phyloP scores from a whole-genome alignment of 441 rosid genomes.

The Rhodomyrtus psidioides region DNA sequence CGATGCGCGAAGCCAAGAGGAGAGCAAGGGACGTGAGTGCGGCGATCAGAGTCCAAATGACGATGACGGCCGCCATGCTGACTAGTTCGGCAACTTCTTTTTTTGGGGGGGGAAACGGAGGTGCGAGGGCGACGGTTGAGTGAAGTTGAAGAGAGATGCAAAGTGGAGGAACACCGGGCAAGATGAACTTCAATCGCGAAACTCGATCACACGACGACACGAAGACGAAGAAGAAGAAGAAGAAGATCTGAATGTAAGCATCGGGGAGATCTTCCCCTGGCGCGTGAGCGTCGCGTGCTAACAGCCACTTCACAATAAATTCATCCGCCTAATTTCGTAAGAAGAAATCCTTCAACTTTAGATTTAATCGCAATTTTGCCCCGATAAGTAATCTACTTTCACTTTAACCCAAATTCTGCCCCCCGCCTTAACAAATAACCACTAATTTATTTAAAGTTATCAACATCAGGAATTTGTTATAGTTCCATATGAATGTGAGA shows the following conservation, averaged over 20 bases:
- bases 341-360: not conserved
- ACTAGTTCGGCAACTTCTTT: not conserved
- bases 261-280: not conserved
- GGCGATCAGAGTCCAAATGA: conserved; percentile 9
- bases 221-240: not conserved
- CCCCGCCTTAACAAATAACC: not conserved
- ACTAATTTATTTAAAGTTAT: not conserved
- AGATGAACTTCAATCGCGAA: not conserved
- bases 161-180: not conserved
- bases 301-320: not conserved
- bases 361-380: too few species aligned
- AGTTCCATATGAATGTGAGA: too few species aligned
- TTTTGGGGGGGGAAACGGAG: not conserved
- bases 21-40: conserved; percentile 22
- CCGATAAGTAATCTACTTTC: too few species aligned
- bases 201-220: not conserved
- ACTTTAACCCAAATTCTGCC: too few species aligned
- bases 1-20: conserved; percentile 12
- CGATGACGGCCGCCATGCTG: conserved; percentile 27
- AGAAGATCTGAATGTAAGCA: not conserved
- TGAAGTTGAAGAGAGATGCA: not conserved
- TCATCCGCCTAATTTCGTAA: not conserved
- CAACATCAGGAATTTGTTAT: not conserved
- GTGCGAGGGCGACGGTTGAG: not conserved
- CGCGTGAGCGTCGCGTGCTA: not conserved